Evolutionary conservation across 2,329 filamentous ascomycete species (phyloP).

Genomic region (Monosporascus sp.): DNA sequence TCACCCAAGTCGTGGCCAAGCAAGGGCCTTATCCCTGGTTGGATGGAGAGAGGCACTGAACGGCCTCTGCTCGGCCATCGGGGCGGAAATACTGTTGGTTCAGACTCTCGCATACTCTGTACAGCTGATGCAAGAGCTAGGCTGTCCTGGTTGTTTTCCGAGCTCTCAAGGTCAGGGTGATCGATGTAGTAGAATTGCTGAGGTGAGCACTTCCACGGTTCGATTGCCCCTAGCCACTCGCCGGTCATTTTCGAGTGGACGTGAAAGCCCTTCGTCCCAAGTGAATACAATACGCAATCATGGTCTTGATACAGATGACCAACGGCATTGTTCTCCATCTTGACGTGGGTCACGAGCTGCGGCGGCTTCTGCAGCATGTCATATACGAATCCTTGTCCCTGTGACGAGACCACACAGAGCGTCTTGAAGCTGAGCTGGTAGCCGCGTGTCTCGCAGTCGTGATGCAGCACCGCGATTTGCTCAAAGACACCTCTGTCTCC

Average conservation of each 20-base stretch:
- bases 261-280: slow-evolving; percentile 37
- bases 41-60: slow-evolving; percentile 22
- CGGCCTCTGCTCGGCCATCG: slow-evolving; percentile 16
- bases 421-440: slow-evolving; percentile 39
- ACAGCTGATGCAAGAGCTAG: not conserved
- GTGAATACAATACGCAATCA: slow-evolving; percentile 37
- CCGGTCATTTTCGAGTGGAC: slow-evolving; percentile 35
- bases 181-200: slow-evolving; percentile 18
- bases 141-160: slow-evolving; percentile 1
- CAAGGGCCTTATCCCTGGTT: slow-evolving; percentile 6
- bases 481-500: slow-evolving; percentile 32
- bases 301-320: slow-evolving; percentile 39
- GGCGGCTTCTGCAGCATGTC: slow-evolving; percentile 32
- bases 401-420: slow-evolving; percentile 39
- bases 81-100: slow-evolving; percentile 1
- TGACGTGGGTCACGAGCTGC: slow-evolving; percentile 26
- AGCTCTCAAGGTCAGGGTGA: slow-evolving; percentile 12
- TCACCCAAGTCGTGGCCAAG: not conserved
- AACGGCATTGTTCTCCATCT: slow-evolving; percentile 35
- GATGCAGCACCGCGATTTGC: slow-evolving; percentile 33
- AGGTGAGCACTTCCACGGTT: slow-evolving; percentile 32
- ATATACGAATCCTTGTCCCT: slow-evolving; percentile 40
- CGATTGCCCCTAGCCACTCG: slow-evolving; percentile 30
- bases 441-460: slow-evolving; percentile 37
- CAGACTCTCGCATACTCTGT: not conserved